These are phyloP conservation scores for Plasmodium coatneyi DNA, from an alignment of 169 alveolate species.

Conservation along the genomic window DNA sequence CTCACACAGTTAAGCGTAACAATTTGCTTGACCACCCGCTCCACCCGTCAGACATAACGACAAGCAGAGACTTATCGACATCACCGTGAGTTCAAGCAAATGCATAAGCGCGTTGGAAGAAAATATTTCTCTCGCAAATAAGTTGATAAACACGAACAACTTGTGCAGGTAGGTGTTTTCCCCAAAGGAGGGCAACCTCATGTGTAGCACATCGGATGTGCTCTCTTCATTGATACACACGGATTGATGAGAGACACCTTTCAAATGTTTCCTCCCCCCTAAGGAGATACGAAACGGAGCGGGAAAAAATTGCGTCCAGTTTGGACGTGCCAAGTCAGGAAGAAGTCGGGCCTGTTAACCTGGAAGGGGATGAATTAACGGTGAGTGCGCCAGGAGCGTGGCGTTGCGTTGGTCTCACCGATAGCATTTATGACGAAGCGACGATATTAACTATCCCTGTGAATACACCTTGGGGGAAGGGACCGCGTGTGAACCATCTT, in stretches of 20 bases:
- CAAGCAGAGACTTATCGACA: constrained; percentile 46
- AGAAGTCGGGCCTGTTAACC: neutral
- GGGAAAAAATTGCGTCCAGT: constrained; percentile 33
- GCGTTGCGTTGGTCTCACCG: neutral
- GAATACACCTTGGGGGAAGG: neutral
- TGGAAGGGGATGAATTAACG: neutral
- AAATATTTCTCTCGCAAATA: constrained; percentile 41
- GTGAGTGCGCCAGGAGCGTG: neutral
- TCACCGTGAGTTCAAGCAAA: constrained; percentile 33
- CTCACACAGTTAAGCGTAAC: neutral
- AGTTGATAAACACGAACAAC: constrained; percentile 32
- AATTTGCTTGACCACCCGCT: neutral
- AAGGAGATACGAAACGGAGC: constrained; percentile 50
- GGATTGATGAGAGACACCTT: neutral
- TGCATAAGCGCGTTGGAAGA: constrained; percentile 48
- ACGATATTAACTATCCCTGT: neutral
- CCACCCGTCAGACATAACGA: constrained; percentile 26
- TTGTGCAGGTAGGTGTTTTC: constrained; percentile 30
- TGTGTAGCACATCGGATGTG: neutral
- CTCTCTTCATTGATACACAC: neutral
- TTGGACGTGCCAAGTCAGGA: neutral
- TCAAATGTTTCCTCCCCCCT: neutral
- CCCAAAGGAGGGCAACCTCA: neutral
- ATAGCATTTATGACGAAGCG: neutral
- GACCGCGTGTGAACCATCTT: neutral